phyloP scores from a whole-genome alignment of 768 basidiomycete genomes.

The Leucocoprinus birnbaumii region DNA sequence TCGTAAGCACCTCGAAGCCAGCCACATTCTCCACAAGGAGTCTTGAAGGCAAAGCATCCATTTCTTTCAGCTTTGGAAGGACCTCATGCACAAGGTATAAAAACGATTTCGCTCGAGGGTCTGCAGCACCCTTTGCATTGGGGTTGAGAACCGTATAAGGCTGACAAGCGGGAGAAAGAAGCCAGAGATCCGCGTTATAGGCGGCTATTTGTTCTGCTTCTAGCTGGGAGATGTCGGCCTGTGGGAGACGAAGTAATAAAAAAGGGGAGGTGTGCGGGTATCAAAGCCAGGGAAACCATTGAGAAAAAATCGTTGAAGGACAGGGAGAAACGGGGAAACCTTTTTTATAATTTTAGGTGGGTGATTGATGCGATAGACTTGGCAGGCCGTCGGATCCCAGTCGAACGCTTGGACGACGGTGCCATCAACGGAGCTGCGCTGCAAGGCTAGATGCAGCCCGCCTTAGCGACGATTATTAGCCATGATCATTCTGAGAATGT shows the following conservation, averaged over 20 bases:
- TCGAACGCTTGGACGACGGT: constrained; percentile 69
- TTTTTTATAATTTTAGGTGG: constrained; percentile 44
- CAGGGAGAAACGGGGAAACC: constrained; percentile 28
- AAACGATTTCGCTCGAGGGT: constrained; percentile 77
- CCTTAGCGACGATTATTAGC: constrained; percentile 35
- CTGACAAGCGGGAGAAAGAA: constrained; percentile 81
- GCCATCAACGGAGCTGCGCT: constrained; percentile 44
- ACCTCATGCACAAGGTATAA: constrained; percentile 64
- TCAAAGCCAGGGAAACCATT: not conserved
- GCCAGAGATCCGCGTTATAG: constrained; percentile 63
- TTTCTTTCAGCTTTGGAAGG: constrained; percentile 52
- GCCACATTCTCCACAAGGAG: constrained; percentile 80
- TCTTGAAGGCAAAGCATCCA: constrained; percentile 47
- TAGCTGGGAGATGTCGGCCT: constrained; percentile 64
- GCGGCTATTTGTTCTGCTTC: constrained; percentile 41
- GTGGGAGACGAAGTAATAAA: not conserved
- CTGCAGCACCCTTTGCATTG: constrained; percentile 61
- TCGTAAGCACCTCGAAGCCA: constrained; percentile 65
- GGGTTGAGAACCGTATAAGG: constrained; percentile 82
- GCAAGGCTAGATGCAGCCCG: constrained; percentile 68
- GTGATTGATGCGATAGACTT: constrained; percentile 66
- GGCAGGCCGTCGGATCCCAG: constrained; percentile 76
- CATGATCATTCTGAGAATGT: not conserved
- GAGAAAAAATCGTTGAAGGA: not conserved
- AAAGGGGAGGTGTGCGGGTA: not conserved